Base-by-base conservation (phyloP, 768 basidiomycete genomes). In the Boletus reticulatus region DNA sequence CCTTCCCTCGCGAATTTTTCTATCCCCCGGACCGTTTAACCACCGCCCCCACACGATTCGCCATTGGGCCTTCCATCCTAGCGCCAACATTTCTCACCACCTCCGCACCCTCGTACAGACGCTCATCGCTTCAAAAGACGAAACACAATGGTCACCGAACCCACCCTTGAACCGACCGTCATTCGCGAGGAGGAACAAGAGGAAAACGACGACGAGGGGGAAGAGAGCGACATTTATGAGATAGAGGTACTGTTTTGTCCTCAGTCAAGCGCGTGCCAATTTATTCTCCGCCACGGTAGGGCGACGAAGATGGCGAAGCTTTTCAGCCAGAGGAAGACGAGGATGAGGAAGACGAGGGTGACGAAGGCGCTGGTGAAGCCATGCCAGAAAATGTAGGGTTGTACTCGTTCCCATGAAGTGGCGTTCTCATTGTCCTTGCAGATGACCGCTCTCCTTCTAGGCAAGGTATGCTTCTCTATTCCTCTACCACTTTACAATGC, bases 141-240 rank as follows among this genome's bases (percentile, higher is more conserved):
- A 57, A 19, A 11, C 3, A 58, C 19, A 38, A 70, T 70, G 69
- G 48, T 65, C 29, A 48, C 63, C 43, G 55, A 69, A 51, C 60
- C 67, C 24, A 17, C 55, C 1, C 20, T 43, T 11, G 58, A 72
- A 32, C 57, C 62, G 6, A 45, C 52, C 11, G 11, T 46, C 38
- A 0, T 7, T 0, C 14, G 3, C 1, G 43, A 57, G 20, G 59
- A 64, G 36, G 43, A 38, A 9, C 56, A 61, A 8, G 53, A 59
- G 16, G 62, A 54, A 24, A 7, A 10, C 20, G 48, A 60, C 7
- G 63, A 62, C 2, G 29, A 29, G 29, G 68, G 49, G 13, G 71
- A 72, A n/a, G 67, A 71, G 29, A 68, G 60, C 29, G 69, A 70
- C 20, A n/a, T 17, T 2, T 72, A 70, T 45, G 68, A 66, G 0